Evolutionary conservation across 345 rosid genomes (phyloP).

Genomic region (Gossypioides kirkii): DNA sequence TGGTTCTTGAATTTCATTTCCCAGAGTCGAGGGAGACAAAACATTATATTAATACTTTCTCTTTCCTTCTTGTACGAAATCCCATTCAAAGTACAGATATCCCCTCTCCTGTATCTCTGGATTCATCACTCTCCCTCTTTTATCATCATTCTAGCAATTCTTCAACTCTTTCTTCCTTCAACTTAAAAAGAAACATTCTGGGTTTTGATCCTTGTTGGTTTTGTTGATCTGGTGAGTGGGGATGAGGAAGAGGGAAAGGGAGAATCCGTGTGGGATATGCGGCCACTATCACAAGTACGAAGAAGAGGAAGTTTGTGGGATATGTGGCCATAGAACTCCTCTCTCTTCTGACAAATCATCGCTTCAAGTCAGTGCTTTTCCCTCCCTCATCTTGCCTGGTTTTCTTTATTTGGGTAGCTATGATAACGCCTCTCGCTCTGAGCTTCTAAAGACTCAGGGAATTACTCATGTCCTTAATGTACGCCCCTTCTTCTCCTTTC

Average conservation of each 20-base stretch:
- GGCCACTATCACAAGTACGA: conserved; percentile 98
- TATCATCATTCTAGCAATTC: background rate
- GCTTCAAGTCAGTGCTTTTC: conserved; percentile 72
- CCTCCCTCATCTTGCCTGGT: conserved; percentile 84
- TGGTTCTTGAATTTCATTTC: background rate
- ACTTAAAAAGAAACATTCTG: background rate
- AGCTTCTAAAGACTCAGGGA: conserved; percentile 81
- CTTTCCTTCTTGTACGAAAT: background rate
- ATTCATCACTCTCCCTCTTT: background rate
- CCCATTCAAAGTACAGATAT: background rate
- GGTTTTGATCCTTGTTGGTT: background rate
- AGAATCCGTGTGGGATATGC: conserved; percentile 90
- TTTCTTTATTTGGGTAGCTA: conserved; percentile 91
- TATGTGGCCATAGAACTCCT: conserved; percentile 82
- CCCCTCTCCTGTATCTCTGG: too few relatives aligned
- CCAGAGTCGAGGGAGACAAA: background rate
- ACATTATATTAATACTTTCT: background rate
- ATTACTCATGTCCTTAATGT: conserved; percentile 91
- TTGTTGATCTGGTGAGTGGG: conserved; percentile 4
- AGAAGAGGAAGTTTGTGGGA: conserved; percentile 91
- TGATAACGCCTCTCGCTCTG: conserved; percentile 97
- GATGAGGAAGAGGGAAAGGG: conserved; percentile 98
- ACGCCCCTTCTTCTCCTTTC: conserved; percentile 4
- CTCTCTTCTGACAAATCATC: conserved; percentile 38
- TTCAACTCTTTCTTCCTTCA: background rate